Base-by-base conservation (phyloP, 148 eudicot genomes). In the Dysphania ambrosioides region DNA sequence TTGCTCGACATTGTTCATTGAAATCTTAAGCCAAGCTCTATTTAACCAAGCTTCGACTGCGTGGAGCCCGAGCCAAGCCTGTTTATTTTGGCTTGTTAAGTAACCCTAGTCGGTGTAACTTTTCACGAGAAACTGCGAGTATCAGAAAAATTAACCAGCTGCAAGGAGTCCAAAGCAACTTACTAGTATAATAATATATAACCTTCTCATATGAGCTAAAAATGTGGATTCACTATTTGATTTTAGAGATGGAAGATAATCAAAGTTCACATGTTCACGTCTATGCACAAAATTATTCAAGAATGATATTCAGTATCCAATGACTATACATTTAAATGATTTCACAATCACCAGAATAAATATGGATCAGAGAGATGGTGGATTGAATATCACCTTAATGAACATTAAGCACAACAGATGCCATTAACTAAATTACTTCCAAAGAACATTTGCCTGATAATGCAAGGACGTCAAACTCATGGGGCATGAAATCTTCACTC, bases 401-500 rank as follows among this genome's bases (percentile, higher is more conserved):
- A 61, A 74, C 62, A 74, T 62, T 49, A 27, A 18, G 56, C 71
- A 35, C 7, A 53, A 49, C 12, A 19, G 53, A 42, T 53, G 24
- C 18, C 67, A 0, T 29, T 12, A n/a, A 1, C 42, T 75, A 53
- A 24, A 65, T 19, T 42, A 65, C 75, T 72, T 56, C 35, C 78
- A 56, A 29, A 42, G 79, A 64, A 42, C 55, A 75, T 64, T 70
- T 30, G 61, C 62, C 72, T 65, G 66, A 80, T 56, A 79, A 13
- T 30, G 80, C 66, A 40, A 94, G 86, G 75, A 95, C 83, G 79
- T 89, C 97, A 27, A 88, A 87, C 76, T 95, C 99, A 80, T 95
- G 99, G 38, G 97, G 96, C 97, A 95, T 88, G 80, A 85, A 92
- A 80, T 95, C 99, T 83, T 95, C 99, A 72, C 97, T 87, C 55